Percentiles rank a stretch among this genome's conserved stretches.
phyloP scores from a whole-genome alignment of 805 yeast species.

The Hagleromyces aurorensis region DNA sequence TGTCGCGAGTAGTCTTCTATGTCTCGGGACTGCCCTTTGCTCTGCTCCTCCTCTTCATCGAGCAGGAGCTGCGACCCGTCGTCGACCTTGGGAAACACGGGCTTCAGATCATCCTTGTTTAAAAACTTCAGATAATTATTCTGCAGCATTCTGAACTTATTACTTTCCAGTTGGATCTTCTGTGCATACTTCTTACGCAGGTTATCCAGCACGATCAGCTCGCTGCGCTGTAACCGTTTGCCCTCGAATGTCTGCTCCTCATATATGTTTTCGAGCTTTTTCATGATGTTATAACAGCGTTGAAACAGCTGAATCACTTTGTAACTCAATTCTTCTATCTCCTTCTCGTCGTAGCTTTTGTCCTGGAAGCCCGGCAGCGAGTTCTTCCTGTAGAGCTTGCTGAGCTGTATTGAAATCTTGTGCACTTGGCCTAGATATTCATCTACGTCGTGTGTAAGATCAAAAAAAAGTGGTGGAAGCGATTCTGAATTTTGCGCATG shows the following conservation, averaged over 20 bases:
- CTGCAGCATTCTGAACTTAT: constrained; percentile 78
- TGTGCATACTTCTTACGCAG: constrained; percentile 79
- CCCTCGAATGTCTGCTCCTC: constrained; percentile 33
- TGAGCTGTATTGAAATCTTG: constrained; percentile 49
- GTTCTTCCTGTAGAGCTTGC: constrained; percentile 68
- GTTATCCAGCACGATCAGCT: constrained; percentile 63
- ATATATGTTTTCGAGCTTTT: constrained; percentile 47
- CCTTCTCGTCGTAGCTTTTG: constrained; percentile 62
- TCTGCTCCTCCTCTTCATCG: constrained; percentile 32
- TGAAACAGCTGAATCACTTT: constrained; percentile 71
- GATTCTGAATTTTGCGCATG: constrained; percentile 50
- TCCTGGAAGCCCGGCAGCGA: constrained; percentile 85
- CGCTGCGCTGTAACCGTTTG: constrained; percentile 33
- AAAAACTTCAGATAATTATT: constrained; percentile 80
- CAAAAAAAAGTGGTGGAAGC: constrained; percentile 73
- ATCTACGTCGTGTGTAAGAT: constrained; percentile 66
- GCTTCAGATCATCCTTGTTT: constrained; percentile 68
- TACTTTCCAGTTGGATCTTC: constrained; percentile 70
- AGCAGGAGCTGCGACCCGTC: constrained; percentile 20
- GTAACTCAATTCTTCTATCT: constrained; percentile 71
- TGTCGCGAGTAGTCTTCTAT: constrained; percentile 34
- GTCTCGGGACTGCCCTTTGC: constrained; percentile 25
- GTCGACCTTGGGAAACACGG: constrained; percentile 27
- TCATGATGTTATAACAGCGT: constrained; percentile 66
- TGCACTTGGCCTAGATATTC: constrained; percentile 46